Evolutionary conservation across 306 rosid genomes (phyloP), one percentile per base, ranked within the genome.

Genomic region (Ochetophila trinervis): DNA sequence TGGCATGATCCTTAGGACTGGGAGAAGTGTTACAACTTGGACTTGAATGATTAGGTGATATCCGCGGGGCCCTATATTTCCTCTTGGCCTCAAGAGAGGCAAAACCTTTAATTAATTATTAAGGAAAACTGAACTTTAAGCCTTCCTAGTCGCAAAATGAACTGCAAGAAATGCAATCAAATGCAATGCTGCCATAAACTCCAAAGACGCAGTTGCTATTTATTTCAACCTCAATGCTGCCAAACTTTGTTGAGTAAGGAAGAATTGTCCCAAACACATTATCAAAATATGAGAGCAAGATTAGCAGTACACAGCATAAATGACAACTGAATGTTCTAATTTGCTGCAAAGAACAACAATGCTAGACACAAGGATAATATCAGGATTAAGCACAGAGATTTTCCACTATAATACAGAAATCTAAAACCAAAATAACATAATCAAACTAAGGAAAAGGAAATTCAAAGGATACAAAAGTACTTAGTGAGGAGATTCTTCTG

Each of bases 31-130:
- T 70, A 57, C 78, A 70, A 53, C 57, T 48, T 55, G 79, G 65
- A 71, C 67, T 80, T 50, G 79, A 80, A 60, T 76, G 71, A 61
- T 79, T 76, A 58, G 96, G 91, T 58, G 94, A 89, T 19, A 48
- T 51, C 69, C 86, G 80, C n/a, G 99, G 99, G 18, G 88, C 94
- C 74, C 76, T 81, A 77, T 90, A 93, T 20, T 93, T 83, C 76
- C 91, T 84, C 79, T 86, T 93, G 36, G 95, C 96, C 79, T 93
- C 99, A 64, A 87, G 87, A 57, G 99, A 87, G 66, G 97, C 96
- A 90, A 93, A 80, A 73, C 99, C 99, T 93, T 80, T 65, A 37
- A 67, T 49, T 12, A 83, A 67, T 49, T 12, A 84, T 79, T 74
- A 83, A 87, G 78, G 86, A 82, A 84, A 82, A 80, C 9, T 42